These are phyloP conservation scores for Anthoceros angustus DNA, from an alignment of 225 moss, liverwort and hornwort genomes.

Conservation along the genomic window DNA sequence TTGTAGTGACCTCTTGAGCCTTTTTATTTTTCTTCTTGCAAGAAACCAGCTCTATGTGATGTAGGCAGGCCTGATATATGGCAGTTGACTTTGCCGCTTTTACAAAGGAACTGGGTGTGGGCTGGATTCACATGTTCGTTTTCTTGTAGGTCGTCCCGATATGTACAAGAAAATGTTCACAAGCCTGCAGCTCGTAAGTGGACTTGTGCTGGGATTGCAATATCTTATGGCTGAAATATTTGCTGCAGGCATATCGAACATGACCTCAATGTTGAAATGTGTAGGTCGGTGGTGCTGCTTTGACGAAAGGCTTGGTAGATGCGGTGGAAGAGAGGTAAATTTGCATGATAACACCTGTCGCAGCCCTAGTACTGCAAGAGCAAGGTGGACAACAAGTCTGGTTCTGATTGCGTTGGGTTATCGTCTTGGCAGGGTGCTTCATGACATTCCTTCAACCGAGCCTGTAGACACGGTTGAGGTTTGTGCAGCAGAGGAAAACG, in stretches of 20 bases:
- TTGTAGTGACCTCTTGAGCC: neutral
- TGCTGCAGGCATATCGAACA: neutral
- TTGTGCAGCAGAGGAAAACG: constrained; percentile 1
- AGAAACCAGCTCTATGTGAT: neutral
- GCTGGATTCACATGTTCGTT: neutral
- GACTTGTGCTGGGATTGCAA: neutral
- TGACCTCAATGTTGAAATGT: neutral
- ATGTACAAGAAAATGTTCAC: constrained; percentile 96
- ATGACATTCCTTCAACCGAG: constrained; percentile 83
- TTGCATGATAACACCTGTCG: neutral
- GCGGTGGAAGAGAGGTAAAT: constrained; percentile 87
- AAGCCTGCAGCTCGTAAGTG: constrained; percentile 77
- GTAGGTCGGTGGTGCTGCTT: constrained; percentile 87
- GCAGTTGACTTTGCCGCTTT: neutral
- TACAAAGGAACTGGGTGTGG: no score
- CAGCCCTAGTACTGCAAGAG: neutral
- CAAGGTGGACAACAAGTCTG: neutral
- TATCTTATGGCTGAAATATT: neutral
- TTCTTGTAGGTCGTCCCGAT: constrained; percentile 54
- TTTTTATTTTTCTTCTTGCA: neutral
- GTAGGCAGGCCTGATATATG: neutral
- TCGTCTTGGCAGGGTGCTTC: constrained; percentile 45
- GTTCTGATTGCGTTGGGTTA: neutral
- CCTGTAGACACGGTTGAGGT: constrained; percentile 98
- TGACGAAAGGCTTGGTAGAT: constrained; percentile 82